phyloP scores from a whole-genome alignment of 2,329 filamentous ascomycete genomes.

The Alternaria tenuissima region DNA sequence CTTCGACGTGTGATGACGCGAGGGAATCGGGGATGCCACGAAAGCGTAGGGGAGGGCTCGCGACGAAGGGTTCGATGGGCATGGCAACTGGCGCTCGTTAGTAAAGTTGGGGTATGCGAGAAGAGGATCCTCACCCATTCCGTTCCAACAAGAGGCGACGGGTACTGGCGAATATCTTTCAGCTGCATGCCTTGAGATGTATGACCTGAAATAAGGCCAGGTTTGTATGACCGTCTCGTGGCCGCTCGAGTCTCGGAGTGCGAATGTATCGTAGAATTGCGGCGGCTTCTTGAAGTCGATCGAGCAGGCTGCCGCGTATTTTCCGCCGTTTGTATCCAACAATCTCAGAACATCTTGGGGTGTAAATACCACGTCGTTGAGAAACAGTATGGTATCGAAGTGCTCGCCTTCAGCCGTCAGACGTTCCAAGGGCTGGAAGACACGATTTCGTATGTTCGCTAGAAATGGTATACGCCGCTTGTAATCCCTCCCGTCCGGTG shows the following conservation, averaged over 20 bases:
- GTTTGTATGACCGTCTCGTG: slow-evolving; percentile 61
- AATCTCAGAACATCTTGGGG: slow-evolving; percentile 64
- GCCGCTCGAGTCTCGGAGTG: slow-evolving; percentile 64
- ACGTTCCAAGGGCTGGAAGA: slow-evolving; percentile 66
- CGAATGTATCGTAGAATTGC: slow-evolving; percentile 69
- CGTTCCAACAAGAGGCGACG: slow-evolving; percentile 75
- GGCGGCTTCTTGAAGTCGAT: slow-evolving; percentile 66
- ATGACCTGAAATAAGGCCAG: slow-evolving; percentile 67
- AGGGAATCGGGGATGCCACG: slow-evolving; percentile 71
- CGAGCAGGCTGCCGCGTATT: slow-evolving; percentile 69
- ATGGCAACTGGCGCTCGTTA: slow-evolving; percentile 32
- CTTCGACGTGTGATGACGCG: slow-evolving; percentile 69
- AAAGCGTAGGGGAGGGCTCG: slow-evolving; percentile 61
- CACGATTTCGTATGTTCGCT: slow-evolving; percentile 69
- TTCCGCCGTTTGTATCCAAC: slow-evolving; percentile 64
- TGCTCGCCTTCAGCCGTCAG: slow-evolving; percentile 57
- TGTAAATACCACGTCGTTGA: slow-evolving; percentile 71
- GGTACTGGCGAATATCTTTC: slow-evolving; percentile 59
- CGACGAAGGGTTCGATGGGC: slow-evolving; percentile 35
- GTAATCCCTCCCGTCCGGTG: slow-evolving; percentile 58
- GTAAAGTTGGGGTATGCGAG: neutral
- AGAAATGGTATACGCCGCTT: slow-evolving; percentile 74
- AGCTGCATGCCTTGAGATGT: slow-evolving; percentile 62
- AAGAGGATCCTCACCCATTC: slow-evolving; percentile 55
- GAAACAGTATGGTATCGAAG: slow-evolving; percentile 68